Conservation (phyloP, 257 asterid species). For the Jaltomata sinuosa region DNA sequence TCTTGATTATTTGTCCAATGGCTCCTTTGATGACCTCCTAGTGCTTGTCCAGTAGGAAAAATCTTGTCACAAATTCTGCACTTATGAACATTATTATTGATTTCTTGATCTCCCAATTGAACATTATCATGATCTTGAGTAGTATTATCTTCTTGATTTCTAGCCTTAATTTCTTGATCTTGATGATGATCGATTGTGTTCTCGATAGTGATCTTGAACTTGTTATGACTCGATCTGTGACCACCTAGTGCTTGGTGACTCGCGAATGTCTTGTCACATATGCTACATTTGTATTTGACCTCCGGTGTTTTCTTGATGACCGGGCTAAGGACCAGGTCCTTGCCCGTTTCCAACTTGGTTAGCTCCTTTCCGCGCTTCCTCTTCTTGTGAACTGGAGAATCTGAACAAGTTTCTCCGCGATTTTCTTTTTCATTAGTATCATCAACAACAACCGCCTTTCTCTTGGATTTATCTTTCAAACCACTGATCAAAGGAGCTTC, state of each 20-base stretch:
- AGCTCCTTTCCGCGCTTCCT: background rate
- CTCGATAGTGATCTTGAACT: conserved; percentile 17
- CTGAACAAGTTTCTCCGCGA: background rate
- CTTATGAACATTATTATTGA: background rate
- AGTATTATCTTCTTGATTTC: background rate
- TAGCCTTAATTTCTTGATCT: background rate
- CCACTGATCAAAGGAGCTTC: background rate
- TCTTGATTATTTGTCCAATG: background rate
- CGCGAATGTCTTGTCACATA: conserved; percentile 16
- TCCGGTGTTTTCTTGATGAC: background rate
- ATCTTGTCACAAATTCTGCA: conserved; percentile 17
- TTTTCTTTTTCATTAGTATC: background rate
- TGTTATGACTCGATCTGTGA: conserved; percentile 49
- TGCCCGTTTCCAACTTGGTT: background rate
- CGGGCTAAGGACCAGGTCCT: background rate
- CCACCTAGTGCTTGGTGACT: conserved; percentile 55
- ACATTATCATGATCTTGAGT: background rate
- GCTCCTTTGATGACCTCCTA: conserved; percentile 34
- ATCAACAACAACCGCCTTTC: background rate
- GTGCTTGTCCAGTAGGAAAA: conserved; percentile 20
- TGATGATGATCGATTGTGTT: conserved; percentile 12
- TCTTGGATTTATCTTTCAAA: background rate
- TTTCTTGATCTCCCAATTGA: background rate
- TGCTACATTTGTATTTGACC: conserved; percentile 13
- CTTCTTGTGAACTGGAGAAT: background rate